Evolutionary conservation across 1,284 basidiomycete species (phyloP), one percentile per base, ranked within the genome.

Genomic region (Leccinum solheimii): DNA sequence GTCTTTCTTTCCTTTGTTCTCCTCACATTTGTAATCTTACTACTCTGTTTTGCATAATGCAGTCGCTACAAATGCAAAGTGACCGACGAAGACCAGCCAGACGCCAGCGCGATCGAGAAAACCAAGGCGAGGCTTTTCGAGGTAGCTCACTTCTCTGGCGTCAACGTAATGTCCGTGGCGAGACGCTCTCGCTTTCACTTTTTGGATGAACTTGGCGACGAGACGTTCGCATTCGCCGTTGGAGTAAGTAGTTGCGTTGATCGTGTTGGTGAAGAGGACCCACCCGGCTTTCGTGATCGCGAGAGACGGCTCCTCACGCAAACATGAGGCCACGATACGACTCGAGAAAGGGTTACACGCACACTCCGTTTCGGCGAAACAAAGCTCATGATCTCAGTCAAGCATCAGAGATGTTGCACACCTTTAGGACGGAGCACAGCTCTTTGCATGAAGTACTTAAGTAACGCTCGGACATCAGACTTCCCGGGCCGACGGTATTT

Each of bases 161-260:
- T 34, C 32, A 13, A 34, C 11, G 11, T 34, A 34, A 13, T 11
- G 32, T 32, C 11, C 32, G 32, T 32, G 32, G 55, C 2, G 68
- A 69, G 34, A 36, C 13, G 5, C 34, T 13, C 34, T 14, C 13
- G 34, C 13, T 36, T 36, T 36, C 13, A 36, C 13, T 13, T 36
- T 34, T 34, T 34, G 34, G 34, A 34, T 34, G 34, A 34, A 34
- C 34, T 36, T 36, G 34, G 34, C 34, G 14, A 82, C 65, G 27
- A 82, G 54, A 8, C 69, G 67, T 56, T 82, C 81, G 0, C 79
- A 81, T 58, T 79, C 78, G 8, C 83, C 82, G 56, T 82, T 80
- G 5, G 80, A 82, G 62, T 85, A 85, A 3, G 81, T 71, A 67
- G 86, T 85, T 27, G 86, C 84, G 0, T 84, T 82, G 61, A 82